Conservation (phyloP, 257 asterid species). For the Phtheirospermum japonicum region DNA sequence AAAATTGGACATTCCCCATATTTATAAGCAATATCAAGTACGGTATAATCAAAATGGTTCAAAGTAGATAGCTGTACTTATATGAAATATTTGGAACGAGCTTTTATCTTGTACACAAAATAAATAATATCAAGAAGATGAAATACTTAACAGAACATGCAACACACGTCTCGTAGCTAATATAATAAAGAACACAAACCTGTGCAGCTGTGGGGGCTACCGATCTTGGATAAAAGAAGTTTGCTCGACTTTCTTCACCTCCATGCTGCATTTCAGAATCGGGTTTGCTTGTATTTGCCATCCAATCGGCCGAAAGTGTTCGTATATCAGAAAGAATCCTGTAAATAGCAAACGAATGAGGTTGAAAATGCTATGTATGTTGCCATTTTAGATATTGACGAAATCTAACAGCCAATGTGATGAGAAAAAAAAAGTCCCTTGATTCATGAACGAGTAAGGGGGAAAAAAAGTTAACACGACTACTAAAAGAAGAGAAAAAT, state of each 20-base stretch:
- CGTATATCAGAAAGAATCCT: constrained; percentile 99
- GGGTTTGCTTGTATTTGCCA: constrained; percentile 91
- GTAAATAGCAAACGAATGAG: constrained; percentile 36
- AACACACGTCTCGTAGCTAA: constrained; percentile 23
- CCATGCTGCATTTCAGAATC: constrained; percentile 81
- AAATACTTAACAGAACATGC: constrained; percentile 2
- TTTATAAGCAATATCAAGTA: constrained; percentile 8
- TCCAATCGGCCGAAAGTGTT: constrained; percentile 99
- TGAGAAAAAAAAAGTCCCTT: too few species aligned
- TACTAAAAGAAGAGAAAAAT: constrained; percentile 9
- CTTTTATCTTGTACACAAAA: constrained; percentile 2
- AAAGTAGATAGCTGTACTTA: not conserved
- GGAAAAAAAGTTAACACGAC: not conserved
- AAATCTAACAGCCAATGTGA: too few species aligned
- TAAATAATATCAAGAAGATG: constrained; percentile 5
- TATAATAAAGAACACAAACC: constrained; percentile 47
- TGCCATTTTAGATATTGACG: constrained; percentile 1
- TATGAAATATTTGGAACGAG: not conserved
- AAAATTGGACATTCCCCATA: not conserved
- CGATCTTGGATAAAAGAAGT: constrained; percentile 84
- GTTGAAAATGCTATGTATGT: constrained; percentile 9
- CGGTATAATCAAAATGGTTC: constrained; percentile 7
- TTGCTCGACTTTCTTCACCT: constrained; percentile 85
- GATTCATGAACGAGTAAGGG: too few species aligned
- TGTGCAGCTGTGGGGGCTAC: constrained; percentile 98